Base-by-base conservation (phyloP, 257 asterid species). In the Solanum pennellii region DNA sequence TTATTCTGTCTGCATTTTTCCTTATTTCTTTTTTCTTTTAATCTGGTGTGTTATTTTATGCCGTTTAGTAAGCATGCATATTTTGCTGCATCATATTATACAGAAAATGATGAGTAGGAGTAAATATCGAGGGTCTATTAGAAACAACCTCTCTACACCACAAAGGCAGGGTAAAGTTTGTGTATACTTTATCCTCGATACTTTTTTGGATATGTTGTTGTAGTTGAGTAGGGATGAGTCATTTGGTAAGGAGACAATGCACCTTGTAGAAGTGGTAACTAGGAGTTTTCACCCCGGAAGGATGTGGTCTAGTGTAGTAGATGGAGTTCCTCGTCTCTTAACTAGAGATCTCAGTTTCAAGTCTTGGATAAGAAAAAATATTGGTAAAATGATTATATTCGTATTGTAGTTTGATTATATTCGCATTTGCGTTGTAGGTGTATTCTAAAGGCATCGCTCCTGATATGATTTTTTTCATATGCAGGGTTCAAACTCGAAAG, bases 221-320 rank as follows among this genome's bases (percentile, higher is more conserved):
- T 65, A 5, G 72, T 65, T 65, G 33, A 65, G 33, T 11, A 5
- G 18, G 33, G 72, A 65, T n/a, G 18, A 65, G 8, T 65, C 72
- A n/a, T 65, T 65, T 65, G 72, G 72, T n/a, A 14, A 89, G 90
- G 86, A 88, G 86, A 86, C 75, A 88, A 62, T 47, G 52, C 62
- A 35, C 37, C 66, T 72, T 86, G 77, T 73, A 41, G 79, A 73
- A 27, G 45, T 4, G 79, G 44, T 5, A 71, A 71, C 42, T 1
- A 71, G 77, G 73, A 66, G 73, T 66, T 66, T 66, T 65, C 35
- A 21, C 27, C 25, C 21, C 6, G 27, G 1, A 59, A 56, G 65
- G 65, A 56, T 56, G 0, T 18, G n/a, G 65, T 18, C n/a, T 56
- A 20, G 65, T 7, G 65, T 7, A 56, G 12, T 56, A 56, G n/a